Percentiles rank a stretch among this genome's conserved stretches.
phyloP scores from a whole-genome alignment of 805 yeast genomes.

The Candida ponderosae region DNA sequence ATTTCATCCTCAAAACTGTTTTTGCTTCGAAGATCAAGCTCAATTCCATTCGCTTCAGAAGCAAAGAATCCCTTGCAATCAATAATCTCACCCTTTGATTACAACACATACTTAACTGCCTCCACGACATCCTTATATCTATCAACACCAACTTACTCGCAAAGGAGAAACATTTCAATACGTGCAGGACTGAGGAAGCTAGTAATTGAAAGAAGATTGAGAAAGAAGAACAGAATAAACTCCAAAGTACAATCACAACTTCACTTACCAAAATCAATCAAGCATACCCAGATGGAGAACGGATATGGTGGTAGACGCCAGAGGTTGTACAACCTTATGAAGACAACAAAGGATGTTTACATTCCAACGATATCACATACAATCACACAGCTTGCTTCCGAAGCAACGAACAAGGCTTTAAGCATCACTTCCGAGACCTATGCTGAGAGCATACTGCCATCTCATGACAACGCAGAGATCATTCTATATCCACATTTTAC shows the following conservation, averaged over 20 bases:
- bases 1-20: no score
- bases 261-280: no score
- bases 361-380: conserved; percentile 44
- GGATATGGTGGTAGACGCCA: conserved; percentile 34
- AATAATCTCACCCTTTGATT: no score
- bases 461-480: conserved; percentile 44
- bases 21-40: no score
- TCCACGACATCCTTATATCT: no score
- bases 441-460: conserved; percentile 7
- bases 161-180: neutral
- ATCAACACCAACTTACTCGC: no score
- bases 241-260: no score
- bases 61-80: no score
- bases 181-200: neutral
- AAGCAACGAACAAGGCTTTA: conserved; percentile 25
- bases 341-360: conserved; percentile 48
- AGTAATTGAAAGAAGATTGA: neutral
- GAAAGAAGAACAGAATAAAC: no score
- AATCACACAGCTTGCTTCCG: conserved; percentile 39
- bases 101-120: no score
- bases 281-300: neutral
- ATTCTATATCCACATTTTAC: conserved; percentile 53
- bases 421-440: conserved; percentile 5
- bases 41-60: no score
- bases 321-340: conserved; percentile 41